Conservation (phyloP, 352 stramenopile genomes). For the Pythium phragmiticola region DNA sequence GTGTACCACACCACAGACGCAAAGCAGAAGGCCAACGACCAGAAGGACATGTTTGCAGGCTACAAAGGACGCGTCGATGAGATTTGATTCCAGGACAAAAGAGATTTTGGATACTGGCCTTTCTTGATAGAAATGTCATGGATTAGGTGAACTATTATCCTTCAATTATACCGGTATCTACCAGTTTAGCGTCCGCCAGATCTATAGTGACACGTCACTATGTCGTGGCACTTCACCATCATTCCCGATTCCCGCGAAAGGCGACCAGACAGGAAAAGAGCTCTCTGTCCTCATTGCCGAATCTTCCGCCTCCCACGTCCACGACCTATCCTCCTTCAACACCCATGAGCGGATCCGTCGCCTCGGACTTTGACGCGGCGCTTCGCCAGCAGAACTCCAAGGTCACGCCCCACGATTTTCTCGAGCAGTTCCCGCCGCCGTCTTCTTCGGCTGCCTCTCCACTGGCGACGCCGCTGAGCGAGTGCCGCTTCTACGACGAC, state of each 20-base stretch:
- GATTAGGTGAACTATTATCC: background rate
- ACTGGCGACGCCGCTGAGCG: background rate
- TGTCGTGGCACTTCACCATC: background rate
- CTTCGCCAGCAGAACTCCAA: conserved; percentile 7
- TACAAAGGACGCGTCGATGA: conserved; percentile 70
- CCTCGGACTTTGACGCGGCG: conserved; percentile 15
- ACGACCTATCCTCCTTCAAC: background rate
- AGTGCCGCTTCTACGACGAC: conserved; percentile 25
- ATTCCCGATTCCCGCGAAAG: conserved; percentile 1
- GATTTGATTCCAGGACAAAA: conserved; percentile 34
- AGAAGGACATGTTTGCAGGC: conserved; percentile 69
- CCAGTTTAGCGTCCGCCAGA: background rate
- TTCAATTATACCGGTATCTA: background rate
- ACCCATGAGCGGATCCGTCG: conserved; percentile 10
- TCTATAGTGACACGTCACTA: conserved; percentile 3
- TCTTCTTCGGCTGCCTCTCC: background rate
- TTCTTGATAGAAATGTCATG: background rate
- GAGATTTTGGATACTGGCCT: background rate
- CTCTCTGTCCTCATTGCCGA: conserved; percentile 9
- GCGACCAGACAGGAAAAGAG: background rate
- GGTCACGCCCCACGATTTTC: conserved; percentile 12
- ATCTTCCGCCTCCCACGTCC: background rate
- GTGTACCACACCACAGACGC: conserved; percentile 11
- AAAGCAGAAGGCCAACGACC: conserved; percentile 40
- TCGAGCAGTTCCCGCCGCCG: background rate